A percentile compares a stretch with the other conserved stretches of the same genome.
Conservation (phyloP, 805 yeast species). For the Cyberlindnera bimundalis region DNA sequence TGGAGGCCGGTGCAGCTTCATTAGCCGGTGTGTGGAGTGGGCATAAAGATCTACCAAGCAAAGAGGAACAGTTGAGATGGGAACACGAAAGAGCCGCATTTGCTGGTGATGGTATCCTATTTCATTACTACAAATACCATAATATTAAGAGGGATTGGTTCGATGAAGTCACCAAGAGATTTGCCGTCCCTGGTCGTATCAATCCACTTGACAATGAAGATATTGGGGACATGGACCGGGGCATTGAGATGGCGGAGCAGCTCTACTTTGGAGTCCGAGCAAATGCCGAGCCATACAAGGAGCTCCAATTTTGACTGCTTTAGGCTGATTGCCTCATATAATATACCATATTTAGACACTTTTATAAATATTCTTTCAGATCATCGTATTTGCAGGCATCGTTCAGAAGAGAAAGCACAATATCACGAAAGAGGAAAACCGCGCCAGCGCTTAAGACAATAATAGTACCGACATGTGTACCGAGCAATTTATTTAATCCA, state of each 20-base stretch:
- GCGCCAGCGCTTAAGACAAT: too few species aligned
- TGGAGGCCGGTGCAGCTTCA: constrained; percentile 47
- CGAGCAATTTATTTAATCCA: too few species aligned
- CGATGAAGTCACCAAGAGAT: constrained; percentile 7
- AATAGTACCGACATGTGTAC: too few species aligned
- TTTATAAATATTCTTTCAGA: too few species aligned
- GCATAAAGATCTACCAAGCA: constrained; percentile 35
- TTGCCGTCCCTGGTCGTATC: constrained; percentile 7
- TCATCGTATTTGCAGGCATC: too few species aligned
- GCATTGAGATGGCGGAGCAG: constrained; percentile 7
- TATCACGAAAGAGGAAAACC: too few species aligned
- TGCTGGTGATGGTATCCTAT: constrained; percentile 16
- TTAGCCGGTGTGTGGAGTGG: constrained; percentile 52
- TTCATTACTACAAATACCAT: constrained; percentile 8
- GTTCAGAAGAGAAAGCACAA: too few species aligned
- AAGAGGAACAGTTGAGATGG: constrained; percentile 38
- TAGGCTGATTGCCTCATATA: too few species aligned
- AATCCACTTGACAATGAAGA: constrained; percentile 10
- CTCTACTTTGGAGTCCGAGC: constrained; percentile 5
- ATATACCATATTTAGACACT: too few species aligned
- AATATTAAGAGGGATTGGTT: constrained; percentile 7
- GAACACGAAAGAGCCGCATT: constrained; percentile 26
- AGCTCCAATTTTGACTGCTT: not conserved
- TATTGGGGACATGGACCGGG: constrained; percentile 7
- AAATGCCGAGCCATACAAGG: not conserved